These are phyloP conservation scores for Suillus lakei DNA, from an alignment of 768 basidiomycete genomes.

Conservation along the genomic window DNA sequence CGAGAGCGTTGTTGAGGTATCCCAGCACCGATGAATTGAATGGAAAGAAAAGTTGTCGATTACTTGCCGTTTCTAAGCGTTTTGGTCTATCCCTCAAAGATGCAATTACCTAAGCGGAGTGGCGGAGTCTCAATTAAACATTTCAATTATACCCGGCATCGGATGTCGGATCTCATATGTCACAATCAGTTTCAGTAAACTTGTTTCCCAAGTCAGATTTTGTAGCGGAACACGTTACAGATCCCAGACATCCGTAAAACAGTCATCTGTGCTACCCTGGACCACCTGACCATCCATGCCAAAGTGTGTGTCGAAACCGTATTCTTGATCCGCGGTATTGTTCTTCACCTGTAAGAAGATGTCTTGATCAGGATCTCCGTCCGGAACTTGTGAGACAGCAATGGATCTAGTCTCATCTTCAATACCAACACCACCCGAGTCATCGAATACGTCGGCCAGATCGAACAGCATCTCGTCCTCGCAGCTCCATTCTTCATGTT, in stretches of 20 bases:
- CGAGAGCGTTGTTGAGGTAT: conserved; percentile 8
- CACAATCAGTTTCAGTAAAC: conserved; percentile 19
- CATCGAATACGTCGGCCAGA: conserved; percentile 12
- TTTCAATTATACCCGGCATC: conserved; percentile 13
- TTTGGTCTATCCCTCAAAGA: conserved; percentile 15
- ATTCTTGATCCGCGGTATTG: conserved; percentile 9
- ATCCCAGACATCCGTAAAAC: conserved; percentile 18
- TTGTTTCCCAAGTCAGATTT: conserved; percentile 8
- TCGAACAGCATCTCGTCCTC: conserved; percentile 20
- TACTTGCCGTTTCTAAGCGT: conserved; percentile 16
- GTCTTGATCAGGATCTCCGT: conserved; percentile 1
- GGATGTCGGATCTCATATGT: conserved; percentile 32
- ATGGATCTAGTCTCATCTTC: neutral
- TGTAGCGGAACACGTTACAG: conserved; percentile 10
- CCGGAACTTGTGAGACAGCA: conserved; percentile 7
- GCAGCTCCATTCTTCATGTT: conserved; percentile 16
- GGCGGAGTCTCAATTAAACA: conserved; percentile 26
- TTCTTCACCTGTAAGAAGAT: conserved; percentile 7
- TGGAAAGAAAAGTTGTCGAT: conserved; percentile 5
- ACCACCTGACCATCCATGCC: conserved; percentile 4
- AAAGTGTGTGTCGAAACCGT: conserved; percentile 1
- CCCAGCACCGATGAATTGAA: conserved; percentile 4
- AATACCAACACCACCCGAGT: neutral
- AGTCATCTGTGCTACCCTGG: neutral
- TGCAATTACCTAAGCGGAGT: conserved; percentile 32